Evolutionary conservation across 2,329 filamentous ascomycete genomes (phyloP).

Genomic region (Pyrenophora teres): DNA sequence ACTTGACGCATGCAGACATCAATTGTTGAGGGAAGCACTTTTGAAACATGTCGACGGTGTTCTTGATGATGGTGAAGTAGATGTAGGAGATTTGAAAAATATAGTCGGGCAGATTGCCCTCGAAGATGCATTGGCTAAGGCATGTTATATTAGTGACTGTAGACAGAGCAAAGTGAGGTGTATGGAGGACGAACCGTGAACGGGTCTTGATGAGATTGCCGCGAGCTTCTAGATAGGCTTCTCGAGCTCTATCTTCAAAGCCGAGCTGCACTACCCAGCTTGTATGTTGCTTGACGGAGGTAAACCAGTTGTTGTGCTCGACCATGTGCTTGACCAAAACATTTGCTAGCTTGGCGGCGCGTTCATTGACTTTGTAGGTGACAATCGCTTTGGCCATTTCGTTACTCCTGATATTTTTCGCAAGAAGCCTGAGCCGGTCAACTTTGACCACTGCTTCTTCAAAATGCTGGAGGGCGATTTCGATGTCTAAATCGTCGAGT

Average conservation of each 20-base stretch:
- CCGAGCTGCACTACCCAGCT: conserved; percentile 84
- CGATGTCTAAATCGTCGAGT: conserved; percentile 94
- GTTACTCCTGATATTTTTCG: conserved; percentile 82
- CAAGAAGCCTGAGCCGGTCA: conserved; percentile 81
- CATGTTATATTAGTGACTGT: conserved; percentile 1
- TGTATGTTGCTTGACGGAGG: conserved; percentile 79
- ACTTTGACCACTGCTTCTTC: conserved; percentile 82
- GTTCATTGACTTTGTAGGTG: conserved; percentile 85
- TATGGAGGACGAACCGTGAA: conserved; percentile 64
- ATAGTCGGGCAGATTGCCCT: conserved; percentile 88
- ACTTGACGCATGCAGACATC: conserved; percentile 95
- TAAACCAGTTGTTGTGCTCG: conserved; percentile 75
- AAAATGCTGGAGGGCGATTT: conserved; percentile 88
- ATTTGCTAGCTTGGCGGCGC: conserved; percentile 75
- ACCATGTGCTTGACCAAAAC: conserved; percentile 78
- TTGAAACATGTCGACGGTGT: conserved; percentile 89
- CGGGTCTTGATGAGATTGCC: conserved; percentile 78
- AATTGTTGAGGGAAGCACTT: conserved; percentile 75
- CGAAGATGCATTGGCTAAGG: conserved; percentile 85
- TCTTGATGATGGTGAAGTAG: conserved; percentile 92
- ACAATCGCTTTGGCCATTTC: conserved; percentile 89
- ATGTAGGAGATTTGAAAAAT: conserved; percentile 95
- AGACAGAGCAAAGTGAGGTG: neutral
- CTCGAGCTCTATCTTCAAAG: conserved; percentile 86
- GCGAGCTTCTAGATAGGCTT: conserved; percentile 82